Evolutionary conservation across 78 protist species (phyloP).

Genomic region (Blattamonas nauphoetae): DNA sequence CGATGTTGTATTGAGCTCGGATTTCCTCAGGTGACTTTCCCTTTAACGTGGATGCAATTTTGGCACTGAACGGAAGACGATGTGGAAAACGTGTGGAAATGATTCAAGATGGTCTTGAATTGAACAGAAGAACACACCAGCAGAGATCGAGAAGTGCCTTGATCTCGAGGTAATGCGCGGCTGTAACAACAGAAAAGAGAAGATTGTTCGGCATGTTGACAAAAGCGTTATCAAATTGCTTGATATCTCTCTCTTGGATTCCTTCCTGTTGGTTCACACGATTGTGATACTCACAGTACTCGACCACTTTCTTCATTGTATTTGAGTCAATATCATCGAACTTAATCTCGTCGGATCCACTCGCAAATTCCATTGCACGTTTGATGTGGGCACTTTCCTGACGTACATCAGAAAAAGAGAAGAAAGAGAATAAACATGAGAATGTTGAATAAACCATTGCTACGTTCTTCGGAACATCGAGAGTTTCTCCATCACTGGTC

Average conservation of each 20-base stretch:
- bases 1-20: not conserved
- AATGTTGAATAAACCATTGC: not conserved
- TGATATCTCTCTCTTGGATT: not conserved
- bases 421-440: not conserved
- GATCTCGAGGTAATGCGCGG: not conserved
- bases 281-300: not conserved
- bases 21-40: slow-evolving; percentile 1
- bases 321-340: not conserved
- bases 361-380: not conserved
- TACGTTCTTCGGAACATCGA: not conserved
- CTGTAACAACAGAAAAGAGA: not conserved
- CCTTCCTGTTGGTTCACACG: not conserved
- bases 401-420: not conserved
- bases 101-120: too few relatives aligned
- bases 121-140: not conserved
- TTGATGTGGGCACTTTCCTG: not conserved
- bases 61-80: not conserved
- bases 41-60: not conserved
- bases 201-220: not conserved
- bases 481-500: not conserved
- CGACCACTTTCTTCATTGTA: not conserved
- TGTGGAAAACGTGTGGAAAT: too few relatives aligned
- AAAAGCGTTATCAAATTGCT: not conserved
- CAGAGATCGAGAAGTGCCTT: slow-evolving; percentile 3
- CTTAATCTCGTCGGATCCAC: not conserved